Base-by-base conservation (phyloP, 495 filamentous ascomycete species). In the Emericellopsis terricola region DNA sequence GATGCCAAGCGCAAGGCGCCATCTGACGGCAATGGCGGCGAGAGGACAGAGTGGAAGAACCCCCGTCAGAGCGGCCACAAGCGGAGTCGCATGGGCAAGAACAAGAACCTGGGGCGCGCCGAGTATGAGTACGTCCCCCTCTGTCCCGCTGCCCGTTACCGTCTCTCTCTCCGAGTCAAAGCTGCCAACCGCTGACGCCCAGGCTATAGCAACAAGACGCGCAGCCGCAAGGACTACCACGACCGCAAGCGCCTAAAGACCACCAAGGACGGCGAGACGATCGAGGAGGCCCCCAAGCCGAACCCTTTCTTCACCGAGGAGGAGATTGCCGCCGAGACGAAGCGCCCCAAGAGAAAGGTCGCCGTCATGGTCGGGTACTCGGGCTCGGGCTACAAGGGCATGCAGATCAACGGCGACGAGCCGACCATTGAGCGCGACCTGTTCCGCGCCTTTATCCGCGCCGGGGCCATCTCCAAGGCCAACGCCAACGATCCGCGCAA, bases 391-490 rank as follows among this genome's bases (percentile, higher is more conserved):
- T 97, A 97, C 56, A 84, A 81, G 54, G 89, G 89, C 38, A 86
- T 97, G 69, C 89, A 97, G 52, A 72, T 94, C 39, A 71, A 68
- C 44, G 53, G 56, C 34, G 55, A 76, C 24, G 75, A 91, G 41
- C 86, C 83, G 59, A 96, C 84, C 1, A 94, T 97, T 37, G 89
- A 96, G 51, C 85, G 89, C n/a, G 89, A 97, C 44, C 61, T 97
- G 0, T 97, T 97, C 49, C 65, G 71, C 10, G 89, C 91, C 9
- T 78, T 97, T 37, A 78, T 97, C 21, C 71, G 69, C 6, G 81
- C 86, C 15, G 82, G 85, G 15, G 86, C 87, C 40, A 89, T 97
- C 39, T 93, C 87, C 15, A 93, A 91, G 47, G 85, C 83, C 36
- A 97, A 97, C 51, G 87, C 87, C 4, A 68, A 89, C 34, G 89